Evolutionary conservation across 768 basidiomycete genomes (phyloP), one percentile per base, ranked within the genome.

Genomic region (Holtermannia corniformis): DNA sequence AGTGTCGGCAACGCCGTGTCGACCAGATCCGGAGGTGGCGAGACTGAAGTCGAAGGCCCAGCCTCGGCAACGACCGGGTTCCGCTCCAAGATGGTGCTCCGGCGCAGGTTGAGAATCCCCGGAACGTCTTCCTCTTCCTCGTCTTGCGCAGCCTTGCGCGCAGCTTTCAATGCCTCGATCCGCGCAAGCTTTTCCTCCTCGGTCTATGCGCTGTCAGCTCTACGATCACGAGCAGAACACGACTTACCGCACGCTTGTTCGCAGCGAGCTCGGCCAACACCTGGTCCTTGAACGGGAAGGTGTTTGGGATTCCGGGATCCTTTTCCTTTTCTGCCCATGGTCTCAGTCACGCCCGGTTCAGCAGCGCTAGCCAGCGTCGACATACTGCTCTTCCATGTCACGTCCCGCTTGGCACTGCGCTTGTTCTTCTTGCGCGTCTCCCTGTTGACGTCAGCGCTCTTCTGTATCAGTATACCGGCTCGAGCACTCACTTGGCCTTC

Each of bases 211-310:
- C 2, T 25, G 40, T 48, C 23, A 51, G 28, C 49, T 41, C 25
- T n/a, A n/a, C n/a, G 49, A 12, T 23, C 41, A 45, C 16, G 1
- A 43, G 41, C 19, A 44, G 23, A 46, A 42, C 3, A 41, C 5
- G 24, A 72, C 79, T 63, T 63, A 90, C 89, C 57, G 77, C 73
- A 64, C 86, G 78, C 57, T 89, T 82, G 66, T 87, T 79, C 62
- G 86, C 86, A 43, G 84, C 83, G 48, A 93, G 79, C 64, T 96
- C 91, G 3, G 89, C 91, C 24, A 96, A 76, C 58, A 96, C 85
- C 72, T 89, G 83, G 64, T 92, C 91, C 74, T 93, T 96, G 78
- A 84, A 91, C 3, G 88, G 90, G 74, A 90, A 90, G 54, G 82
- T 83, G 73, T 86, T 92, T 5, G 91, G 91, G 59, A 95, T 90